A percentile compares a stretch with the other conserved stretches of the same genome.
phyloP scores from a whole-genome alignment of 352 stramenopile genomes.

The Pythium aristosporum region DNA sequence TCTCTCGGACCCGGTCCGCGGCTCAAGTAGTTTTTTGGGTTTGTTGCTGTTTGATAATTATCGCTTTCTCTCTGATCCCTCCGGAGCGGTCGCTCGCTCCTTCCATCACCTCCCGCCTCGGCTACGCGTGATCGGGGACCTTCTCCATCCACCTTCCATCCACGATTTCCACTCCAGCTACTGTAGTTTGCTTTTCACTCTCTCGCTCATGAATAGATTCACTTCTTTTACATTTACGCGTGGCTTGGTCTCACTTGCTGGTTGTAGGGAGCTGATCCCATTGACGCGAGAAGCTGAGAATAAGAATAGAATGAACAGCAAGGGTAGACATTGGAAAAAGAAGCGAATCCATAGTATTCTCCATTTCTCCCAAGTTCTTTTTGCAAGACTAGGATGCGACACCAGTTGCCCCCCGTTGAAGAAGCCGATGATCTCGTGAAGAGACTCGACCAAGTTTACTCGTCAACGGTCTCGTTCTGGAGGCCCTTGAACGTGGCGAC shows the following conservation, averaged over 20 bases:
- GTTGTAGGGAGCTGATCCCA: background rate
- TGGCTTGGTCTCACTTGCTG: too few species aligned
- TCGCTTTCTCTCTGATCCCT: conserved; percentile 26
- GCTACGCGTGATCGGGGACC: too few species aligned
- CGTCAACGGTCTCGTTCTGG: conserved; percentile 95
- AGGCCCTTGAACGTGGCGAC: conserved; percentile 96
- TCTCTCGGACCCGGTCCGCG: conserved; percentile 5
- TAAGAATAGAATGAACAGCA: too few species aligned
- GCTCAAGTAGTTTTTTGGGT: conserved; percentile 25
- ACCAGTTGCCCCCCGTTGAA: conserved; percentile 16
- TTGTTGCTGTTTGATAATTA: conserved; percentile 36
- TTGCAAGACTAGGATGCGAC: conserved; percentile 22
- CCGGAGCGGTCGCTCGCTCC: background rate
- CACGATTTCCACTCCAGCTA: background rate
- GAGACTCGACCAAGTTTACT: conserved; percentile 48
- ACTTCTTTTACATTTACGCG: conserved; percentile 1
- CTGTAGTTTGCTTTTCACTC: background rate
- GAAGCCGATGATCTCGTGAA: background rate
- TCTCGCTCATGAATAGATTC: conserved; percentile 25
- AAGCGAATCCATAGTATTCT: conserved; percentile 22
- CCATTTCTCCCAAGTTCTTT: conserved; percentile 21
- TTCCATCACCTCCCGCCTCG: background rate
- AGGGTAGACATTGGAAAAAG: background rate
- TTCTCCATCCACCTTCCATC: background rate
- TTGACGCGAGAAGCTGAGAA: too few species aligned